A percentile compares a stretch with the other conserved stretches of the same genome.
Evolutionary conservation across 2,329 filamentous ascomycete genomes (phyloP).

Genomic region (Aspergillus sp.): DNA sequence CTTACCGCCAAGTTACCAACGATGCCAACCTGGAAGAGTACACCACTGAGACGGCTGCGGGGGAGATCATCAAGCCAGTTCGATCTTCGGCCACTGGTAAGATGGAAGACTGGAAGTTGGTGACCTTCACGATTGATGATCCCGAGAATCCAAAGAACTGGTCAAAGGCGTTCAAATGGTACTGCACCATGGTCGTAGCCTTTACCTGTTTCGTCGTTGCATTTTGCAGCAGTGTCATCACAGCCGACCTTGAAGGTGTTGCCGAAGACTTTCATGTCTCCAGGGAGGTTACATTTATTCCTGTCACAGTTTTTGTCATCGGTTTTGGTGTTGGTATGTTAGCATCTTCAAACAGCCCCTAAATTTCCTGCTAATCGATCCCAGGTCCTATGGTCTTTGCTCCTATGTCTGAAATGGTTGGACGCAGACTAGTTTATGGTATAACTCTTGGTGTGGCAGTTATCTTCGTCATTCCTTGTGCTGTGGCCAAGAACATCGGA

Average conservation of each 20-base stretch:
- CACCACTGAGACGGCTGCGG: conserved; percentile 55
- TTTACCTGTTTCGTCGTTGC: conserved; percentile 70
- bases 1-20: conserved; percentile 59
- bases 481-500: conserved; percentile 68
- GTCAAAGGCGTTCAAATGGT: conserved; percentile 75
- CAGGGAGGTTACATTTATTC: conserved; percentile 66
- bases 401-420: conserved; percentile 70
- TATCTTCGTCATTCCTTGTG: conserved; percentile 75
- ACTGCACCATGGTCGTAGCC: conserved; percentile 79
- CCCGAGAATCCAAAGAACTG: conserved; percentile 82
- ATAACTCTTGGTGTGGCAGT: conserved; percentile 66
- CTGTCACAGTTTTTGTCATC: conserved; percentile 72
- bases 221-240: conserved; percentile 69
- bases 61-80: conserved; percentile 56
- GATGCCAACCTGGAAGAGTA: conserved; percentile 64
- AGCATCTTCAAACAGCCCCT: not conserved
- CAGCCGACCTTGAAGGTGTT: conserved; percentile 66
- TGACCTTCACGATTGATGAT: conserved; percentile 68
- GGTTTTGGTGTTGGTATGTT: conserved; percentile 68
- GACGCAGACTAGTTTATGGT: conserved; percentile 66
- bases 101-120: conserved; percentile 56
- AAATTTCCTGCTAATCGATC: conserved; percentile 7
- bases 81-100: conserved; percentile 52
- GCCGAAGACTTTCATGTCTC: conserved; percentile 61
- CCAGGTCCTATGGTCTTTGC: conserved; percentile 72